Conservation (phyloP, 139 green algal genomes). For the Pseudopediastrum boryanum region DNA sequence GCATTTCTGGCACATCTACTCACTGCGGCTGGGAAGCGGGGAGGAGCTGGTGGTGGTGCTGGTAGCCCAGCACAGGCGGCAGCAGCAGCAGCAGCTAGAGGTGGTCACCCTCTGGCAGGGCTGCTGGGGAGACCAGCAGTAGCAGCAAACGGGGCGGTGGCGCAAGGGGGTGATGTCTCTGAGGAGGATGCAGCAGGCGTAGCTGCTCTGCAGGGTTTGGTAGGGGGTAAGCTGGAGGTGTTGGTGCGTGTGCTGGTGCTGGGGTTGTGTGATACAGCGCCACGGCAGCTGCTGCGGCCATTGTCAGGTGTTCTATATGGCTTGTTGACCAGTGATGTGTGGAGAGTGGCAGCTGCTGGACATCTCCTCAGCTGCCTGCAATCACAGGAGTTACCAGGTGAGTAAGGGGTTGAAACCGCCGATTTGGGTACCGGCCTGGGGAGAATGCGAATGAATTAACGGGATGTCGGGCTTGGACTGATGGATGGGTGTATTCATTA, state of each 20-base stretch:
- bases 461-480: too few species aligned
- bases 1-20: constrained; percentile 59
- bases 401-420: background rate
- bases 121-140: background rate
- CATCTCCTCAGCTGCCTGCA: constrained; percentile 43
- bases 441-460: too few species aligned
- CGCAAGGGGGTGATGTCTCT: background rate
- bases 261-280: constrained; percentile 58
- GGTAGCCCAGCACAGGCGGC: constrained; percentile 11
- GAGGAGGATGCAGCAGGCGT: background rate
- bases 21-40: constrained; percentile 9
- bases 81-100: background rate
- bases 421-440: background rate
- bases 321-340: constrained; percentile 31
- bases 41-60: too few species aligned
- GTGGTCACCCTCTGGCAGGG: background rate
- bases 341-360: background rate
- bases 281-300: constrained; percentile 68
- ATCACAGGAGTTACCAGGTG: constrained; percentile 37
- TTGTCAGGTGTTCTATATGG: constrained; percentile 52
- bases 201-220: constrained; percentile 8
- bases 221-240: constrained; percentile 34
- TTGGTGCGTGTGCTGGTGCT: constrained; percentile 53
- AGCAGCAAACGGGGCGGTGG: too few species aligned
- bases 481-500: too few species aligned